These are phyloP conservation scores for Clitopilus passeckerianus DNA, from an alignment of 768 basidiomycete genomes.

Conservation along the genomic window DNA sequence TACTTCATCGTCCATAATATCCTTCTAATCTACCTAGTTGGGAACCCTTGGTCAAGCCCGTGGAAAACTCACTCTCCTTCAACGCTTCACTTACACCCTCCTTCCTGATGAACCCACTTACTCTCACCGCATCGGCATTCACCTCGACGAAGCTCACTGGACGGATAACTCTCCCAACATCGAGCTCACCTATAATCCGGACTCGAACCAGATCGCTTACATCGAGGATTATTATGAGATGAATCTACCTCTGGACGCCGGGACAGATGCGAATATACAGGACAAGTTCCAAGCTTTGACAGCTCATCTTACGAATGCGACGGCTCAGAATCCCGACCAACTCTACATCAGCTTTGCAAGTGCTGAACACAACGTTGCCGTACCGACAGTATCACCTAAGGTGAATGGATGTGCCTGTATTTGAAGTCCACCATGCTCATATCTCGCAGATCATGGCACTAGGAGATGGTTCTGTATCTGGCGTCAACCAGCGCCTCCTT, in stretches of 20 bases:
- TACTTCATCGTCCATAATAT: neutral
- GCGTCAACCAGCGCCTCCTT: conserved; percentile 40
- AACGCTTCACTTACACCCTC: conserved; percentile 38
- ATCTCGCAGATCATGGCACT: conserved; percentile 34
- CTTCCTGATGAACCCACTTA: conserved; percentile 23
- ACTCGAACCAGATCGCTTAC: conserved; percentile 30
- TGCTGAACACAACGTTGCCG: conserved; percentile 30
- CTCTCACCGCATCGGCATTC: conserved; percentile 37
- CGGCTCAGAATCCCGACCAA: conserved; percentile 29
- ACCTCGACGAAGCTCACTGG: conserved; percentile 38
- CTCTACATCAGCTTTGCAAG: conserved; percentile 46
- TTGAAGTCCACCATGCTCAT: neutral
- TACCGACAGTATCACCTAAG: conserved; percentile 27
- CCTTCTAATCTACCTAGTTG: conserved; percentile 19
- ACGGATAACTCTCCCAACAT: conserved; percentile 43
- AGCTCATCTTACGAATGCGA: conserved; percentile 38
- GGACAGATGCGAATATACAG: conserved; percentile 32
- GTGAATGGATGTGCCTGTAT: conserved; percentile 16
- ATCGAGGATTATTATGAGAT: conserved; percentile 40
- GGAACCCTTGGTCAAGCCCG: conserved; percentile 47
- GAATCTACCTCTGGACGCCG: conserved; percentile 25
- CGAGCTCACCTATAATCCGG: conserved; percentile 36
- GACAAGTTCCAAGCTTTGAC: conserved; percentile 36
- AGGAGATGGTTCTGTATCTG: conserved; percentile 30
- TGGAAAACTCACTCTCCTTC: conserved; percentile 46